Conservation (phyloP, 2,329 filamentous ascomycete species). For the Bipolaris bicolor region DNA sequence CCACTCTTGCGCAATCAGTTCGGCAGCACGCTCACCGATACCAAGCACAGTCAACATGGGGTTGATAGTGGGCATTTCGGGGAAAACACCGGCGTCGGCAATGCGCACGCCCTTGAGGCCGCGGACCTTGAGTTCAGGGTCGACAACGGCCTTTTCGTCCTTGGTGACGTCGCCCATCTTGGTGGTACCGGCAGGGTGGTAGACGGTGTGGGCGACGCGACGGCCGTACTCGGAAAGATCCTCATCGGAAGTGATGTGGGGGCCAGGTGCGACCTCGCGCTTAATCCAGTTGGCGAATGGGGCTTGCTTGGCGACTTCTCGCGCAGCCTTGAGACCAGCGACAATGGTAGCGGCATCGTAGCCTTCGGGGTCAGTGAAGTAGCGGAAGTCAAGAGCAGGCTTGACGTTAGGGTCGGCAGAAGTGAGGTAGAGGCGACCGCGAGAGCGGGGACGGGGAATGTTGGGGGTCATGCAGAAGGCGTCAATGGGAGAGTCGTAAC, state of each 20-base stretch:
- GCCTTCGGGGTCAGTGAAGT: slow-evolving; percentile 85
- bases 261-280: slow-evolving; percentile 79
- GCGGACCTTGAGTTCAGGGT: slow-evolving; percentile 72
- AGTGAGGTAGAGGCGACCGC: slow-evolving; percentile 78
- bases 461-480: slow-evolving; percentile 95
- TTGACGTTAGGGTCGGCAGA: slow-evolving; percentile 77
- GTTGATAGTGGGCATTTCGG: slow-evolving; percentile 84
- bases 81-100: slow-evolving; percentile 87
- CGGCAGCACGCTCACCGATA: slow-evolving; percentile 82
- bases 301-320: slow-evolving; percentile 73
- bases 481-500: slow-evolving; percentile 73
- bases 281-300: slow-evolving; percentile 86
- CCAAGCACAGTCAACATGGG: slow-evolving; percentile 89
- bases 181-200: slow-evolving; percentile 87
- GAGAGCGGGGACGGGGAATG: slow-evolving; percentile 81
- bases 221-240: slow-evolving; percentile 82
- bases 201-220: slow-evolving; percentile 83
- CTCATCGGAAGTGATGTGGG: slow-evolving; percentile 75
- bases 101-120: slow-evolving; percentile 78
- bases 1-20: slow-evolving; percentile 78
- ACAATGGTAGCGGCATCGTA: slow-evolving; percentile 85
- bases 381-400: slow-evolving; percentile 84
- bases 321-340: slow-evolving; percentile 76
- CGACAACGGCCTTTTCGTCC: slow-evolving; percentile 80
- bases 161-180: slow-evolving; percentile 80